phyloP scores from a whole-genome alignment of 1,139 yeast species.

The Pichia cactophila region DNA sequence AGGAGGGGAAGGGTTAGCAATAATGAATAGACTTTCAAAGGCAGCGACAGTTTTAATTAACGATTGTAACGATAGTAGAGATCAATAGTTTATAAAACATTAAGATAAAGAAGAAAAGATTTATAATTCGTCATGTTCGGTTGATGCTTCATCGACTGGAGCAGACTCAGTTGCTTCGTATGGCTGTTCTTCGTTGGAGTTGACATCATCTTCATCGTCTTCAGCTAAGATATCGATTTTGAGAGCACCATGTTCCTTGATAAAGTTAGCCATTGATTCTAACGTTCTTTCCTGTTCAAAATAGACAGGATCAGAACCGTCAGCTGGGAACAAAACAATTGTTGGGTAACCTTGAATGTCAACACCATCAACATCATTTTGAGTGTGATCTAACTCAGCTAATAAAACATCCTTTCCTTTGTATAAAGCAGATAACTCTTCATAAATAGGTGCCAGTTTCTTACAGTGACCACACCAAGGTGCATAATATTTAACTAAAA shows the following conservation, averaged over 20 bases:
- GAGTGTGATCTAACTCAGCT: slow-evolving; percentile 86
- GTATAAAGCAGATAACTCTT: slow-evolving; percentile 71
- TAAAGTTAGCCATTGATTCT: slow-evolving; percentile 61
- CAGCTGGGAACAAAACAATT: slow-evolving; percentile 86
- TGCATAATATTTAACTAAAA: slow-evolving; percentile 89
- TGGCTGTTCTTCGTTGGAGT: slow-evolving; percentile 10
- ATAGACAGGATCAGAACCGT: slow-evolving; percentile 63
- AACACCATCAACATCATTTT: slow-evolving; percentile 71
- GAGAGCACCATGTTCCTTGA: slow-evolving; percentile 42
- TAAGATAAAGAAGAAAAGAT: neutral
- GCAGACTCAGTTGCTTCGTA: slow-evolving; percentile 11
- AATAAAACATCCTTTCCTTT: slow-evolving; percentile 52
- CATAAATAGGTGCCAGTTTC: slow-evolving; percentile 87
- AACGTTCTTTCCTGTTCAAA: slow-evolving; percentile 71
- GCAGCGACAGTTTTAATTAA: slow-evolving; percentile 57
- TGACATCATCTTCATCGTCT: slow-evolving; percentile 13
- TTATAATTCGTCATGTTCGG: slow-evolving; percentile 25
- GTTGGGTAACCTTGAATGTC: slow-evolving; percentile 92
- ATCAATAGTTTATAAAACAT: neutral
- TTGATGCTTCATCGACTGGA: neutral
- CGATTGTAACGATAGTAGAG: neutral
- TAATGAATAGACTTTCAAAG: slow-evolving; percentile 83
- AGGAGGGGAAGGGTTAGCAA: slow-evolving; percentile 69
- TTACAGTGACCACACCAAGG: slow-evolving; percentile 99
- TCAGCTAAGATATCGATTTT: slow-evolving; percentile 30